These are phyloP conservation scores for Setaria viridis DNA, from an alignment of 202 grass and related monocot species.

Conservation along the genomic window DNA sequence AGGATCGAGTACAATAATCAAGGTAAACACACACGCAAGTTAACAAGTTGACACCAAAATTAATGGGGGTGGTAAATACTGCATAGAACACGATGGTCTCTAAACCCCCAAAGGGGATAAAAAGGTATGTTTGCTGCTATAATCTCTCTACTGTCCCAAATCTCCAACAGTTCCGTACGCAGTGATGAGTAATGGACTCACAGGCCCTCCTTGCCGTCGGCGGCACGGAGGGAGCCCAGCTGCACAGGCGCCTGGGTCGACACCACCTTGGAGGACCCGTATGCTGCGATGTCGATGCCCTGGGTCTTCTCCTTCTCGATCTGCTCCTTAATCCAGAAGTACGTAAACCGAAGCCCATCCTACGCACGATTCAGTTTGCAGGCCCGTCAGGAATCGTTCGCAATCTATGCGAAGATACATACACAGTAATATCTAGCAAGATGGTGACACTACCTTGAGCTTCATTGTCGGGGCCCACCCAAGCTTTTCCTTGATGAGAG, in stretches of 20 bases:
- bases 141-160: constrained; percentile 13
- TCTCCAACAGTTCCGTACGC: constrained; percentile 25
- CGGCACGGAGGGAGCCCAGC: constrained; percentile 83
- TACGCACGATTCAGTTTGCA: constrained; percentile 24
- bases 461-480: constrained; percentile 91
- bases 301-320: constrained; percentile 73
- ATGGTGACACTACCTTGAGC: constrained; percentile 59
- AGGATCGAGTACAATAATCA: neutral
- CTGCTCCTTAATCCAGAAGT: constrained; percentile 93
- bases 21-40: neutral
- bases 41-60: neutral
- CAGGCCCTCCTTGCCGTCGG: constrained; percentile 71
- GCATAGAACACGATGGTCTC: neutral
- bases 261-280: constrained; percentile 85
- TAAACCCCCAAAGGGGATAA: neutral
- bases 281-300: constrained; percentile 55
- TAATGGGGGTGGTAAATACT: neutral
- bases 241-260: constrained; percentile 83
- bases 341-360: constrained; percentile 79
- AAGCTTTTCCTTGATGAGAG: constrained; percentile 91
- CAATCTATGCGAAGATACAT: neutral
- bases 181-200: constrained; percentile 25
- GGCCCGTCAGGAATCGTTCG: neutral
- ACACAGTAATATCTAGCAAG: neutral
- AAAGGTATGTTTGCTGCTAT: neutral